Percentiles rank a stretch among this genome's conserved stretches.
phyloP scores from a whole-genome alignment of 2,329 filamentous ascomycete species.

The Taxawa tesnikishii region DNA sequence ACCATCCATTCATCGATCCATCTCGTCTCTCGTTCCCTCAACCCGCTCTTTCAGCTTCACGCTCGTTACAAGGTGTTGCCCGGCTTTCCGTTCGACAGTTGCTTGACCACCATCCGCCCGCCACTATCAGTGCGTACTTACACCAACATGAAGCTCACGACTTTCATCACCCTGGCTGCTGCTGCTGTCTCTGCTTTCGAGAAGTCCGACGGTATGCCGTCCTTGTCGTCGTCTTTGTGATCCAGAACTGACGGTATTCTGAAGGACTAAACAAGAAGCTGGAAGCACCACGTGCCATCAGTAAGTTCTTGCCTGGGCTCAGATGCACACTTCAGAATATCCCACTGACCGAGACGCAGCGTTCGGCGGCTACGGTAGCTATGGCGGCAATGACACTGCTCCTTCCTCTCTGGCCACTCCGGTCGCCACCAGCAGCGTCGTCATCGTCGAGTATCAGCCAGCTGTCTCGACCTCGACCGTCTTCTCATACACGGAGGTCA shows the following conservation, averaged over 20 bases:
- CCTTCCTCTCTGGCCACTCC: not conserved
- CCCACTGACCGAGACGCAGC: not conserved
- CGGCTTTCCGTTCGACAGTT: not conserved
- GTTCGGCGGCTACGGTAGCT: not conserved
- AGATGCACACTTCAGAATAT: not conserved
- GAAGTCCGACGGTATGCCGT: not conserved
- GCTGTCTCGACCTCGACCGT: slow-evolving; percentile 27
- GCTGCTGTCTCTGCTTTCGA: not conserved
- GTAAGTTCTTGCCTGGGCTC: not conserved
- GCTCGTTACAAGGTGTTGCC: slow-evolving; percentile 1
- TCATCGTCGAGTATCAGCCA: slow-evolving; percentile 17
- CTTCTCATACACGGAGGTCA: slow-evolving; percentile 30
- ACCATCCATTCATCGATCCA: too few species aligned
- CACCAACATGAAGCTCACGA: slow-evolving; percentile 6
- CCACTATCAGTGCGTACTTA: not conserved
- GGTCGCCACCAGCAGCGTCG: slow-evolving; percentile 10
- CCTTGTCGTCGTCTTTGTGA: too few species aligned
- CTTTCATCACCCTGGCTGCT: slow-evolving; percentile 1
- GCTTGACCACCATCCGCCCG: not conserved
- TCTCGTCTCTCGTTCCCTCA: too few species aligned
- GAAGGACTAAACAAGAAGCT: not conserved
- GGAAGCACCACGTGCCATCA: not conserved
- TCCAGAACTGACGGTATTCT: not conserved
- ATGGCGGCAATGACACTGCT: not conserved
- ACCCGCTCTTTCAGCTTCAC: slow-evolving; percentile 3